phyloP scores from a whole-genome alignment of 352 stramenopile genomes.

The Globisporangium paroecandrum region DNA sequence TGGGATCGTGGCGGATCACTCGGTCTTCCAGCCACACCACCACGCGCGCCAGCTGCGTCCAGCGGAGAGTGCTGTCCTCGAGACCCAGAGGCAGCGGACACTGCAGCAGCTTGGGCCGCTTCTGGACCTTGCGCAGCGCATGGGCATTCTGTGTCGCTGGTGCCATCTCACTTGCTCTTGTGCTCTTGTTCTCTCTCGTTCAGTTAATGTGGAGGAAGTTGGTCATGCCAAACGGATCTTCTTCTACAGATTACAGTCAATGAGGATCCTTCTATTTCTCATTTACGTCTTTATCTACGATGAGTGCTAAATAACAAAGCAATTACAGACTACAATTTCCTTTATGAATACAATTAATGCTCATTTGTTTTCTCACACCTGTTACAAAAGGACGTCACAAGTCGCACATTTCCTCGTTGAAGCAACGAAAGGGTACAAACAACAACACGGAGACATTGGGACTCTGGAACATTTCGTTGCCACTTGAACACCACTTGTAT shows the following conservation, averaged over 20 bases:
- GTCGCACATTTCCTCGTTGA: constrained; percentile 1
- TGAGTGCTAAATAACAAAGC: not conserved
- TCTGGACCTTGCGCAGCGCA: not conserved
- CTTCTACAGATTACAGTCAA: no score
- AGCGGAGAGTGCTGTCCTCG: not conserved
- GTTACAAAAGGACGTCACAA: not conserved
- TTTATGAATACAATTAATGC: not conserved
- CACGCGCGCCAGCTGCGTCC: not conserved
- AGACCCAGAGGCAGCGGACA: not conserved
- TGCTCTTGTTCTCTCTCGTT: not conserved
- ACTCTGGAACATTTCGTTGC: not conserved
- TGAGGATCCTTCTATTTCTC: no score
- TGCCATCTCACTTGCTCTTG: not conserved
- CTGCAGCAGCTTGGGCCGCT: not conserved
- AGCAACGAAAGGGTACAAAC: not conserved
- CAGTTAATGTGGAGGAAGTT: not conserved
- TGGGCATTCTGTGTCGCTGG: not conserved
- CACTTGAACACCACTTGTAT: not conserved
- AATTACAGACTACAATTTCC: not conserved
- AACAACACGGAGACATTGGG: not conserved
- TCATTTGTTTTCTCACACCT: not conserved
- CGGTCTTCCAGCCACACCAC: constrained; percentile 1
- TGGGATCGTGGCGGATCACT: not conserved
- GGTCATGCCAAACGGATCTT: not conserved
- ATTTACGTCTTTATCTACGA: no score